A percentile compares a stretch with the other conserved stretches of the same genome.
Evolutionary conservation across 75 land plant genomes (phyloP).

Genomic region (Picea sitchensis): DNA sequence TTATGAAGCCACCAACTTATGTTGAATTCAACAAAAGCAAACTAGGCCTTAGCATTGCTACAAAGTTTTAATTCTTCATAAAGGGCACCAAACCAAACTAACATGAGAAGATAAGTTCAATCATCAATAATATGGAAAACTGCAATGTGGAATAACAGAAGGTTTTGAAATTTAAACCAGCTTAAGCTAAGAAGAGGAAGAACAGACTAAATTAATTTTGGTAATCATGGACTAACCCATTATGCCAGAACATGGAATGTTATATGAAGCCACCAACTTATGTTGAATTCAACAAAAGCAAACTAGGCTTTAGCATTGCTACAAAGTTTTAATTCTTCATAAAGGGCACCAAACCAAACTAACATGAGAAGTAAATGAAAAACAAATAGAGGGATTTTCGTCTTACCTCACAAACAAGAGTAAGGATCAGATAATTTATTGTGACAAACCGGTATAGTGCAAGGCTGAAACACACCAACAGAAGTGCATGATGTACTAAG

Average conservation of each 20-base stretch:
- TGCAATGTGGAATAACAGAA: background rate
- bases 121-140: background rate
- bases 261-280: background rate
- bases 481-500: conserved; percentile 79
- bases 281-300: background rate
- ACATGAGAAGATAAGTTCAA: background rate
- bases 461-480: conserved; percentile 81
- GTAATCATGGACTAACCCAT: background rate
- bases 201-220: background rate
- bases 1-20: background rate
- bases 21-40: background rate
- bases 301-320: background rate
- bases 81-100: background rate
- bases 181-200: background rate
- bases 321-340: background rate
- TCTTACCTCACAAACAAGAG: conserved; percentile 90
- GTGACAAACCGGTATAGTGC: conserved; percentile 73
- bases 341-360: background rate
- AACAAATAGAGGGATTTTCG: background rate
- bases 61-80: background rate
- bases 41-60: background rate
- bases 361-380: conserved; percentile 1
- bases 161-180: background rate
- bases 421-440: conserved; percentile 88
- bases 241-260: background rate